Evolutionary conservation across 106 monocot genomes (phyloP), one percentile per base, ranked within the genome.

Genomic region (Dendrobium huoshanense): DNA sequence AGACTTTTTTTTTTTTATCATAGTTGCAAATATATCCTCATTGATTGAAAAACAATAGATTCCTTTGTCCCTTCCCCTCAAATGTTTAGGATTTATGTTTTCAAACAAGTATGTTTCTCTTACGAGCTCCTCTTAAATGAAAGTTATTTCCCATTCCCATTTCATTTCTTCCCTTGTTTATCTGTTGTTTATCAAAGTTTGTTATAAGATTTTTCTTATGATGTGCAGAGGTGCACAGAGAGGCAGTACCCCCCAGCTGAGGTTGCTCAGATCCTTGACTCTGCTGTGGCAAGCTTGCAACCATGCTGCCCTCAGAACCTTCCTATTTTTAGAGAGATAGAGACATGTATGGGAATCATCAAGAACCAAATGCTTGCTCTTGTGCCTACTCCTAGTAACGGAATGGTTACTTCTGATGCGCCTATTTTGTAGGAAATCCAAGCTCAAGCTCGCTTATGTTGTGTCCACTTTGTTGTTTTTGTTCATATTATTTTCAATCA

Each of bases 341-440:
- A 99, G 76, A 86, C 59, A 9, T 93, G 89, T 56, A 99, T 99
- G 91, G 93, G 93, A 37, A 87, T 91, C 78, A 93, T 95, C 54
- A 99, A 99, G 75, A 92, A 99, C 77, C 95, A 99, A 82, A 95
- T 95, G 93, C 79, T 99, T 78, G 89, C 99, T 56, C 83, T 95
- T 31, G 84, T 95, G 79, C 98, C 98, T 1, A 90, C 98, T 49
- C 83, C 90, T 33, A 86, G 42, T 65, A 17, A 78, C 49, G 31
- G 31, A 31, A 61, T 65, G 59, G 27, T 43, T 37, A 76, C 37
- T 33, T 48, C 85, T 9, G 89, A 92, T 22, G 75, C 75, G 15
- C 67, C 84, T 24, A 33, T 79, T 16, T 73, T 47, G 75, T 81
- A 84, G 61, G 22, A 61, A 61, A 61, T n/a, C 24, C 3, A 4